Conservation (phyloP, 805 yeast species). For the Candida glaebosa region DNA sequence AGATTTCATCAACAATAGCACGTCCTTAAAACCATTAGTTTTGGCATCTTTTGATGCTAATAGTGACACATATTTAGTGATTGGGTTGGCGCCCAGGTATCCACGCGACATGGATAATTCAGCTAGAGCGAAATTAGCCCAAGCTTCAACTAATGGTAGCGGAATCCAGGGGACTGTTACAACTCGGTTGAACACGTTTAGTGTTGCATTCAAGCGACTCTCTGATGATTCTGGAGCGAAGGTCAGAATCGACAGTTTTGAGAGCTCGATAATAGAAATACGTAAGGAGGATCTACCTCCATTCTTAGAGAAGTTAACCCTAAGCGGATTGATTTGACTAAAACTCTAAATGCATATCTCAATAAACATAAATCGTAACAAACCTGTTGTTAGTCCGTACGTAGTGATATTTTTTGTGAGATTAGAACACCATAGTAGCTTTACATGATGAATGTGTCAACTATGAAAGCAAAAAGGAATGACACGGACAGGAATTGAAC, state of each 20-base stretch:
- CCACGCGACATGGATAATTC: conserved; percentile 45
- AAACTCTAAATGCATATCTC: no score
- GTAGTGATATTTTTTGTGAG: no score
- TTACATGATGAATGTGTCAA: no score
- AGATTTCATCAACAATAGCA: conserved; percentile 44
- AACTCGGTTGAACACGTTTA: conserved; percentile 70
- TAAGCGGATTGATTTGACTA: conserved; percentile 52
- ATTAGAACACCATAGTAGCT: no score
- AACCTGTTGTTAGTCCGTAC: not conserved
- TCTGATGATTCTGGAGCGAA: conserved; percentile 83
- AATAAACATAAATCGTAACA: no score
- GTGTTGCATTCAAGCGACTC: conserved; percentile 86
- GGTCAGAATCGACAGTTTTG: conserved; percentile 90
- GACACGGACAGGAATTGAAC: conserved; percentile 82
- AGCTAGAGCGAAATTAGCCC: conserved; percentile 29
- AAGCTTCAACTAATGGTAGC: conserved; percentile 21
- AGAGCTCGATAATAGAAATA: conserved; percentile 88
- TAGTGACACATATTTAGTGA: conserved; percentile 77
- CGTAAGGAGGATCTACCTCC: conserved; percentile 83
- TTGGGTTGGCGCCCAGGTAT: conserved; percentile 84
- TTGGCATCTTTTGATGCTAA: conserved; percentile 75
- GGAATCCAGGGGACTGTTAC: conserved; percentile 46
- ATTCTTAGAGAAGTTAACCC: conserved; percentile 77
- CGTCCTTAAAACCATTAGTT: conserved; percentile 67
- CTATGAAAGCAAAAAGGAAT: conserved; percentile 3